Evolutionary conservation across 2,329 filamentous ascomycete species (phyloP).

Genomic region (Xylariomycetidae sp.): DNA sequence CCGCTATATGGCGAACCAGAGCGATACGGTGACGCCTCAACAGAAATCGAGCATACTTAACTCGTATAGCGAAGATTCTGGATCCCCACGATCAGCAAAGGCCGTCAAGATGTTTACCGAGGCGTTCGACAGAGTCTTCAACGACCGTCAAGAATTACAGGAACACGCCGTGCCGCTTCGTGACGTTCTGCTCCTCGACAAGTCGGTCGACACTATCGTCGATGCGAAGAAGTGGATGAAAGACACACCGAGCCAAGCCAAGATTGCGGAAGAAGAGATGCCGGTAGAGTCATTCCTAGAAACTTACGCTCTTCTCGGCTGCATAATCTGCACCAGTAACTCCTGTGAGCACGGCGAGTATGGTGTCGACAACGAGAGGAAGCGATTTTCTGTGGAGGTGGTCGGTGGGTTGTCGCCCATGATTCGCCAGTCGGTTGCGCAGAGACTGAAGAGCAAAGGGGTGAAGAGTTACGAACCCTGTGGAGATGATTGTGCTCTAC

Average conservation of each 20-base stretch:
- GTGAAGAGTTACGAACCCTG: constrained; percentile 18
- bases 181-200: constrained; percentile 50
- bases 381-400: constrained; percentile 46
- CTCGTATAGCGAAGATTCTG: constrained; percentile 39
- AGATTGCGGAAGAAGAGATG: constrained; percentile 30
- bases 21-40: constrained; percentile 46
- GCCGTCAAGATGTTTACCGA: constrained; percentile 48
- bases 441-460: constrained; percentile 11
- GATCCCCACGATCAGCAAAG: constrained; percentile 37
- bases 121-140: constrained; percentile 55
- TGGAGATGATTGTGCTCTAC: constrained; percentile 38
- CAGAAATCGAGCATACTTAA: constrained; percentile 49
- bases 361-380: constrained; percentile 48
- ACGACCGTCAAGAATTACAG: constrained; percentile 27
- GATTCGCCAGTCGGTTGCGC: constrained; percentile 25
- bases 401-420: constrained; percentile 31
- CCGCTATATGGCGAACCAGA: constrained; percentile 46
- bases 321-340: constrained; percentile 55
- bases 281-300: constrained; percentile 45
- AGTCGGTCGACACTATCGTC: constrained; percentile 48
- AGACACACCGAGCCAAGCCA: constrained; percentile 33
- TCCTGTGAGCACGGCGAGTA: constrained; percentile 60
- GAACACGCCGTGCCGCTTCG: constrained; percentile 41
- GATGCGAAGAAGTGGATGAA: constrained; percentile 51
- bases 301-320: constrained; percentile 52